phyloP scores from a whole-genome alignment of 2,329 filamentous ascomycete genomes.

The Fusarium praegraminearum region DNA sequence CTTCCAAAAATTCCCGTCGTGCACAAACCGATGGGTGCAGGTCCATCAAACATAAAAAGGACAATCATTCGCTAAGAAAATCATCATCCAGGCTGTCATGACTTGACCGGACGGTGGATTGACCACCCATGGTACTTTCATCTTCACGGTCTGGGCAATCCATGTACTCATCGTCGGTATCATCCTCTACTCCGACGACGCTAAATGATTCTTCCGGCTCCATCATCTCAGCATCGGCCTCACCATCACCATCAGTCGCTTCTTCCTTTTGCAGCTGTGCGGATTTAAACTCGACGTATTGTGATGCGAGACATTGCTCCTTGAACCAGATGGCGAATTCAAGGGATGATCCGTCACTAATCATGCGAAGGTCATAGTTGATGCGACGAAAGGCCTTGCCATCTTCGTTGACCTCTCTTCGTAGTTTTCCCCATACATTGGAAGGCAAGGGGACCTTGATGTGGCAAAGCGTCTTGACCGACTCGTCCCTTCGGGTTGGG shows the following conservation, averaged over 20 bases:
- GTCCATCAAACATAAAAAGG: neutral
- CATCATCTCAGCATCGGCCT: neutral
- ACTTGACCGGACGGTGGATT: neutral
- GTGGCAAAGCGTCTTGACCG: slow-evolving; percentile 35
- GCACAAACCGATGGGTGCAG: neutral
- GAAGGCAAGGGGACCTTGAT: slow-evolving; percentile 31
- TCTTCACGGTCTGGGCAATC: neutral
- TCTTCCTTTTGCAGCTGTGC: neutral
- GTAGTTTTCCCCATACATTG: slow-evolving; percentile 30
- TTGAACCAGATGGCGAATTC: slow-evolving; percentile 44
- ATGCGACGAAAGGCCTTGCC: slow-evolving; percentile 27
- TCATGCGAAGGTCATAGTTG: slow-evolving; percentile 43
- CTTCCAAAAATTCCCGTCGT: neutral
- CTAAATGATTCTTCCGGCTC: neutral
- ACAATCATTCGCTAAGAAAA: neutral
- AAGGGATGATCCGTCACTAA: slow-evolving; percentile 41
- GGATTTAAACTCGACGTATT: slow-evolving; percentile 43
- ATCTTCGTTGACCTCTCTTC: slow-evolving; percentile 24
- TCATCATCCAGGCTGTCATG: neutral
- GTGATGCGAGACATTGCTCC: slow-evolving; percentile 34
- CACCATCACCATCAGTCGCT: too few relatives aligned
- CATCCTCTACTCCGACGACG: neutral
- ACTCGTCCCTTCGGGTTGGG: slow-evolving; percentile 11
- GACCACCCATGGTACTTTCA: neutral
- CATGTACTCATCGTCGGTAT: slow-evolving; percentile 4